Conservation (phyloP, 345 rosid species). For the Hypericum perforatum region DNA sequence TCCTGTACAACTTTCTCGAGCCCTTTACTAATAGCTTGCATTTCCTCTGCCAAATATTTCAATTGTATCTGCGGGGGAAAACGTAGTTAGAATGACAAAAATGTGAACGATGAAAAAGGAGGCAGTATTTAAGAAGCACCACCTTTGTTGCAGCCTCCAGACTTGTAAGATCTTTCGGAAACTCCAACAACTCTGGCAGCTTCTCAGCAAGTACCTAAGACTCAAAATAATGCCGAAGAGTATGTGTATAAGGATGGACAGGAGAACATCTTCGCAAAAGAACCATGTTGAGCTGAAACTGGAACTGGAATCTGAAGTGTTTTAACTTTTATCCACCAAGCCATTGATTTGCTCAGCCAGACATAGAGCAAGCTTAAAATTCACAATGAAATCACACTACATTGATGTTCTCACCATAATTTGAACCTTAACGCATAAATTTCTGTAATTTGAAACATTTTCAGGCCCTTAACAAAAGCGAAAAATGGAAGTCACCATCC, state of each 20-base stretch:
- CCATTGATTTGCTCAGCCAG: too few relatives aligned
- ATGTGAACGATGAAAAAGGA: neutral
- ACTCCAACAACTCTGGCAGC: constrained; percentile 23
- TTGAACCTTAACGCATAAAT: too few relatives aligned
- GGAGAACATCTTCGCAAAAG: neutral
- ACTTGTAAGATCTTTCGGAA: constrained; percentile 17
- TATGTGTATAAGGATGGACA: neutral
- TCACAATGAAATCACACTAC: too few relatives aligned
- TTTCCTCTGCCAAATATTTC: constrained; percentile 28
- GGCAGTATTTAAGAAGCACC: neutral
- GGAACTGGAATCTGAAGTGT: too few relatives aligned
- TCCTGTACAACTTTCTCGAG: constrained; percentile 25
- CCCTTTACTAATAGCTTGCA: constrained; percentile 29
- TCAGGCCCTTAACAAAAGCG: too few relatives aligned
- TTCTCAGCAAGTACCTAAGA: constrained; percentile 20
- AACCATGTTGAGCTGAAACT: too few relatives aligned
- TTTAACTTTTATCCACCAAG: too few relatives aligned
- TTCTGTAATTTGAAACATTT: too few relatives aligned
- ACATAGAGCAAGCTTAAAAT: too few relatives aligned
- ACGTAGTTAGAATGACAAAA: neutral
- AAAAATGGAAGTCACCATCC: too few relatives aligned
- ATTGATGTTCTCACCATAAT: too few relatives aligned
- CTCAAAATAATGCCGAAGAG: constrained; percentile 4
- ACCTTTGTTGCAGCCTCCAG: constrained; percentile 28
- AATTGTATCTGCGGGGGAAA: constrained; percentile 17